phyloP scores from a whole-genome alignment of 2,329 filamentous ascomycete genomes.

The Sphaerulina populicola region DNA sequence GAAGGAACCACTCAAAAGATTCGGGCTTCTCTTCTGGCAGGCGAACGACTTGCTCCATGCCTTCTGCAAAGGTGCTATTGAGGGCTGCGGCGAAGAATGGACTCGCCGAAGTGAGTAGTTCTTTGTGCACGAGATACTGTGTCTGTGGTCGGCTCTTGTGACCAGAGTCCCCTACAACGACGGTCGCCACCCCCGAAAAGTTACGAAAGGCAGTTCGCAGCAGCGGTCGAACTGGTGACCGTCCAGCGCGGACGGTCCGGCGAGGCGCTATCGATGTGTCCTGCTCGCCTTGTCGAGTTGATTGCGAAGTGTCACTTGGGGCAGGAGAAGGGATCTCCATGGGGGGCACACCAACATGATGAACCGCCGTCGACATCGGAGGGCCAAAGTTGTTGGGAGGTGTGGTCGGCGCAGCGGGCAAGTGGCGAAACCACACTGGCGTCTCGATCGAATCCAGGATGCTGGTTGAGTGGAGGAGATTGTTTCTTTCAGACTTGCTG shows the following conservation, averaged over 20 bases:
- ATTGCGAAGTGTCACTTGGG: slow-evolving; percentile 20
- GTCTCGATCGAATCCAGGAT: slow-evolving; percentile 28
- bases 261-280: slow-evolving; percentile 11
- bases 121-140: slow-evolving; percentile 42
- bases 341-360: slow-evolving; percentile 21
- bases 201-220: slow-evolving; percentile 35
- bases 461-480: neutral
- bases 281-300: slow-evolving; percentile 19
- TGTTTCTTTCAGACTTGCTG: slow-evolving; percentile 5
- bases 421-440: slow-evolving; percentile 28
- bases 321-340: slow-evolving; percentile 27
- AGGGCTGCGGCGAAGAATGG: slow-evolving; percentile 47
- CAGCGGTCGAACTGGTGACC: slow-evolving; percentile 27
- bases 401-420: slow-evolving; percentile 20
- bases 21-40: slow-evolving; percentile 40
- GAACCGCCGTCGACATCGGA: slow-evolving; percentile 20
- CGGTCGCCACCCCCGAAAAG: slow-evolving; percentile 36
- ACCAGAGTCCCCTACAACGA: slow-evolving; percentile 34
- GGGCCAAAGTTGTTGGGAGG: slow-evolving; percentile 14
- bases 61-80: slow-evolving; percentile 42
- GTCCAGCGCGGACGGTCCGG: slow-evolving; percentile 13
- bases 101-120: slow-evolving; percentile 41
- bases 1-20: slow-evolving; percentile 44
- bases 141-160: slow-evolving; percentile 26
- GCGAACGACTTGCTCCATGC: slow-evolving; percentile 35